Evolutionary conservation across 257 asterid genomes (phyloP).

Genomic region (Scutellaria baicalensis): DNA sequence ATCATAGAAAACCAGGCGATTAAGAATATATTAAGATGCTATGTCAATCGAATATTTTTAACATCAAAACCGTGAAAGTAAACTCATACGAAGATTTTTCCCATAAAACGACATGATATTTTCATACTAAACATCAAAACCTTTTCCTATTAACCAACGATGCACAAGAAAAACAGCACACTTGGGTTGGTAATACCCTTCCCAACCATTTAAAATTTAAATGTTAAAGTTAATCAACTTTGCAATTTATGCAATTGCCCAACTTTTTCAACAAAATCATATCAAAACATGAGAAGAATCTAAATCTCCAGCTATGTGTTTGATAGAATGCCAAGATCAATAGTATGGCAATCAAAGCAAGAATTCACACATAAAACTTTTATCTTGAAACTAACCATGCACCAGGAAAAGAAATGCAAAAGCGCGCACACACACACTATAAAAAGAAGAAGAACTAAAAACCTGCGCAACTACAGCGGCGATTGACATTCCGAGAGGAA

Average conservation of each 20-base stretch:
- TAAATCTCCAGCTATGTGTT: not conserved
- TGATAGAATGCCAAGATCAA: not conserved
- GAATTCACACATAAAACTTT: not conserved
- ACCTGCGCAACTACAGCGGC: slow-evolving; percentile 90
- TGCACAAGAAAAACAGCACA: not conserved
- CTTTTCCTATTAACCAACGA: slow-evolving; percentile 3
- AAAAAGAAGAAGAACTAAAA: not conserved
- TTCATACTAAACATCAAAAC: not conserved
- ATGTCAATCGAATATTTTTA: not conserved
- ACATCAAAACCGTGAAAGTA: not conserved
- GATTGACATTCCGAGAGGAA: slow-evolving; percentile 86
- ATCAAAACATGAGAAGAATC: not conserved
- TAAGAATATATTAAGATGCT: not conserved
- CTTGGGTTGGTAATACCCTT: not conserved
- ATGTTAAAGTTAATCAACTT: not conserved
- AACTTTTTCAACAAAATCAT: not conserved
- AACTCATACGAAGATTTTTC: not conserved
- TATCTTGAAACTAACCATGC: not conserved
- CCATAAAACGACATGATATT: not conserved
- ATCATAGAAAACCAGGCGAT: not conserved
- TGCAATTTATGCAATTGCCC: not conserved
- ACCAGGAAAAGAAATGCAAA: not conserved
- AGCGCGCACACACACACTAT: not conserved
- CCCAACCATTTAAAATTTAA: not conserved
- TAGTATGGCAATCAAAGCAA: not conserved